A percentile compares a stretch with the other conserved stretches of the same genome.
Conservation (phyloP, 495 filamentous ascomycete genomes). For the Penicillium canescens region DNA sequence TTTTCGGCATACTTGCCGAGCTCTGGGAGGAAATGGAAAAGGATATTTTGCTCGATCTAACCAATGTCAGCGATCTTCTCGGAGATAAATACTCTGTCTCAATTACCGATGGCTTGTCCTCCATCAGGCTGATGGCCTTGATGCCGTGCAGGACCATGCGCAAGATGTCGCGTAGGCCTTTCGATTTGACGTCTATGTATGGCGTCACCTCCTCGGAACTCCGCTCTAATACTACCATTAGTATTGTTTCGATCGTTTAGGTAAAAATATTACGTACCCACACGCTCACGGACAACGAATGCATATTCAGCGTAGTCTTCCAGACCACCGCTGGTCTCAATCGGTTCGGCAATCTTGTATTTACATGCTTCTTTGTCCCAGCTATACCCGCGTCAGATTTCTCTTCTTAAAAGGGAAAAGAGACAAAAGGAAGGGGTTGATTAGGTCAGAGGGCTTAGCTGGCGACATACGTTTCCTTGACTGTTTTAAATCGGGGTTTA, state of each 20-base stretch:
- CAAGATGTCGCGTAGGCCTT: conserved; percentile 31
- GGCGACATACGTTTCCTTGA: too few relatives aligned
- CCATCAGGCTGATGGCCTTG: conserved; percentile 31
- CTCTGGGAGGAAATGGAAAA: conserved; percentile 36
- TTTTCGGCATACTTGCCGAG: conserved; percentile 18
- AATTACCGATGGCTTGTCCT: conserved; percentile 23
- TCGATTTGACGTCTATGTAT: conserved; percentile 30
- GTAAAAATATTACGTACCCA: conserved; percentile 21
- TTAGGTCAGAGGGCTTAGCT: too few relatives aligned
- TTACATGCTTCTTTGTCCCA: conserved; percentile 28
- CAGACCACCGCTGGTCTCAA: conserved; percentile 12
- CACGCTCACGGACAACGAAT: conserved; percentile 26
- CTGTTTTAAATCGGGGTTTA: too few relatives aligned
- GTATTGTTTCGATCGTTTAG: neutral
- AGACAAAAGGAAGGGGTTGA: too few relatives aligned
- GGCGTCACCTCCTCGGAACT: conserved; percentile 21
- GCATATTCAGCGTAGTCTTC: conserved; percentile 25
- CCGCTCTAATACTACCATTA: conserved; percentile 18
- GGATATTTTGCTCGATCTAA: conserved; percentile 32
- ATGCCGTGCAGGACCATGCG: conserved; percentile 27
- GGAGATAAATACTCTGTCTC: conserved; percentile 9
- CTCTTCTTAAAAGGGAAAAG: too few relatives aligned
- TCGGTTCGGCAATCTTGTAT: conserved; percentile 22
- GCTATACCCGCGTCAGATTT: conserved; percentile 20
- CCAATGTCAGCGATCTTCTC: conserved; percentile 14